These are phyloP conservation scores for Ophiocytium majus DNA, from an alignment of 352 stramenopile species.

Conservation along the genomic window DNA sequence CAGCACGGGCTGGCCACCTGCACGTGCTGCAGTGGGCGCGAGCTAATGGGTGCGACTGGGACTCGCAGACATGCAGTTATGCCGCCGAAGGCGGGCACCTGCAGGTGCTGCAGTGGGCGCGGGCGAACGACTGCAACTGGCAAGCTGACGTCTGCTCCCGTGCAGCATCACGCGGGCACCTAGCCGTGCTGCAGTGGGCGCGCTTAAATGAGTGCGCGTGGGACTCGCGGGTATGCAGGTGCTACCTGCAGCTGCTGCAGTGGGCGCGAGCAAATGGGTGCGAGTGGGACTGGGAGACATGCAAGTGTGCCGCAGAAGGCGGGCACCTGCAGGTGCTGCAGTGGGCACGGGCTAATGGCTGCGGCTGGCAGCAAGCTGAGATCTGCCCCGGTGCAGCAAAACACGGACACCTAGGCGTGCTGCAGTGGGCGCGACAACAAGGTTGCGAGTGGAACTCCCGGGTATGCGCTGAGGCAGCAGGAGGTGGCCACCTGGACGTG, in stretches of 20 bases:
- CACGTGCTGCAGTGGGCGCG: slow-evolving; percentile 17
- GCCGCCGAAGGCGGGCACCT: neutral
- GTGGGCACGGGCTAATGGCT: neutral
- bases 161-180: neutral
- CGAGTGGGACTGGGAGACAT: slow-evolving; percentile 14
- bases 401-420: neutral
- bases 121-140: slow-evolving; percentile 16
- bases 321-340: neutral
- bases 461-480: neutral
- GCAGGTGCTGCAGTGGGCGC: neutral
- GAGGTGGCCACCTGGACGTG: neutral
- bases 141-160: neutral
- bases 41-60: neutral
- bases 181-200: slow-evolving; percentile 11
- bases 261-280: slow-evolving; percentile 2
- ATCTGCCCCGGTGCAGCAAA: neutral
- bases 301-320: neutral
- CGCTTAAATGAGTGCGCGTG: slow-evolving; percentile 10
- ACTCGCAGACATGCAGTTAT: neutral
- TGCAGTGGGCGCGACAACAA: neutral
- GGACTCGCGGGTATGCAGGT: slow-evolving; percentile 21
- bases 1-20: slow-evolving; percentile 13
- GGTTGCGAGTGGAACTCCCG: neutral
- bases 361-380: neutral
- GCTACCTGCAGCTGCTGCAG: neutral